Evolutionary conservation across 352 stramenopile genomes (phyloP), one percentile per base, ranked within the genome.

Genomic region (Phytophthora pistaciae): DNA sequence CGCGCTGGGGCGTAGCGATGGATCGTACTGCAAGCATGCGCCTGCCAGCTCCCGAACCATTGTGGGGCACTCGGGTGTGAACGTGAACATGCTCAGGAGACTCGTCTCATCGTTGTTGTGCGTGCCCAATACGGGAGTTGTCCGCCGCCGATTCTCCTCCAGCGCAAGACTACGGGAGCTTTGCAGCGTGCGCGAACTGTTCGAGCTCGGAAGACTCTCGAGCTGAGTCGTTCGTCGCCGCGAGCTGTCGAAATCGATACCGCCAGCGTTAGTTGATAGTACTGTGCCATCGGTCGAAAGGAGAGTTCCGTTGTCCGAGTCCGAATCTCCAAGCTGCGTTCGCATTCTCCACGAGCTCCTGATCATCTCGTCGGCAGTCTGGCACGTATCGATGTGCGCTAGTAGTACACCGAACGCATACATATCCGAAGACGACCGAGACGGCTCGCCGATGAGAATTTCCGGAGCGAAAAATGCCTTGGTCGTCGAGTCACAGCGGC

Each of bases 401-500:
- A 92, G 70, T n/a, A 94, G 70, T 60, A 89, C 82, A 27, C 87
- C 87, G 14, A 88, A 92, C 27, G 87, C 84, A 57, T 91, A 94
- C 83, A 94, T 91, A 52, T 94, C 87, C 5, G 84, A 79, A 7
- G 82, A 86, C 25, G 78, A 72, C 7, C 78, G 75, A 57, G 76
- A 77, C 0, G 68, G 56, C 21, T 84, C 80, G 6, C 83, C 81
- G 9, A 79, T 72, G n/a, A 90, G 60, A 21, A 90, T 77, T 65
- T 92, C 84, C 11, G 84, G 84, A 31, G 84, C 82, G 23, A 91
- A 77, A 73, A 84, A 90, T 27, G 72, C 68, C 48, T 77, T 82
- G 33, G 40, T 66, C 11, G 70, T 73, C 10, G 71, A 81, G 21
- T 87, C 77, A 38, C 50, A 73, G 23, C 63, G 52, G 25, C 53